Evolutionary conservation across 805 yeast species (phyloP), one percentile per base, ranked within the genome.

Genomic region (Lipomyces yamadae): DNA sequence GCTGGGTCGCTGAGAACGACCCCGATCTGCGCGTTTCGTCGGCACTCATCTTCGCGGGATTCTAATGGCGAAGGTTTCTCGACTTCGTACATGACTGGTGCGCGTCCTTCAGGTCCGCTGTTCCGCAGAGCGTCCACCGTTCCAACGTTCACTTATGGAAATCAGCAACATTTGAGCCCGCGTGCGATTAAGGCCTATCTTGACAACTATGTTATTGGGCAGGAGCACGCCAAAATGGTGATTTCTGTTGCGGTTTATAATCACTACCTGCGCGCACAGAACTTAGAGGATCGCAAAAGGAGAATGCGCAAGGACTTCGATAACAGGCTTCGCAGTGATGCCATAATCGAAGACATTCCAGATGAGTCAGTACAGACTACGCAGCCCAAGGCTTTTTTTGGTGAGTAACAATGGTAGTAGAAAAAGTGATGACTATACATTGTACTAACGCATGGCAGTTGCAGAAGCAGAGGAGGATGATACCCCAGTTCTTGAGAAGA

Each of bases 181-280:
- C 64, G 78, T 59, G 76, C 75, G 53, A 72, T 86, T 63, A 83
- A 84, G 71, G 72, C 73, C 2, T 80, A 77, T 68, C 74, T 86
- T 15, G 88, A 86, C 71, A 79, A 79, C 57, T 85, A 81, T 70
- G 84, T 86, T 18, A 78, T 86, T 32, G 89, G 88, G 0, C 89
- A 86, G 74, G 84, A 83, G 0, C 79, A 77, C 3, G 84, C 86
- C 32, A 86, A 86, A 73, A 83, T 82, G 71, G 83, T 85, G n/a
- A 78, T 86, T 74, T 81, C 88, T 48, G 89, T 86, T 8, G 88
- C 88, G 0, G 86, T 86, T 0, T 86, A 82, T 71, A 86, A 86
- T 64, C 89, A 86, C 72, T 85, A 84, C 66, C 69, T 85, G 53
- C 77, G 88, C 63, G 67, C 68, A 30, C 70, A 64, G 56, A 59